phyloP scores from a whole-genome alignment of 768 basidiomycete genomes.

The Porphyrellus cyaneotinctus region DNA sequence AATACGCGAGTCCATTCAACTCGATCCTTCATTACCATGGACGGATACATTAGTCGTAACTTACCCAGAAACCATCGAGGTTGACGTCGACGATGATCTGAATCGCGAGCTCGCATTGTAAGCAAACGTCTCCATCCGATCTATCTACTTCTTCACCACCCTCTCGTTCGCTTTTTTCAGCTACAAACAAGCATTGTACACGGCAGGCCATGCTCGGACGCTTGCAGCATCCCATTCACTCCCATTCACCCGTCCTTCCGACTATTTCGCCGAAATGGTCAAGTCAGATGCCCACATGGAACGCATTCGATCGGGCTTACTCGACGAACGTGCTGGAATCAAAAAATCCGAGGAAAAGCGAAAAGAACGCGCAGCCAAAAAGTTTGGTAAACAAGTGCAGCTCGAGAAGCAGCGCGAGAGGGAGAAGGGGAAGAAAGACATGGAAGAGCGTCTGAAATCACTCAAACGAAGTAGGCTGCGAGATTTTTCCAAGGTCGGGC shows the following conservation, averaged over 20 bases:
- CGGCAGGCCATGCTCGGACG: slow-evolving; percentile 68
- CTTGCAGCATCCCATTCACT: slow-evolving; percentile 77
- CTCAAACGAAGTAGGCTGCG: slow-evolving; percentile 75
- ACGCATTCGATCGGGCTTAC: slow-evolving; percentile 81
- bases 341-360: slow-evolving; percentile 91
- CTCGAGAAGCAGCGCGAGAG: slow-evolving; percentile 90
- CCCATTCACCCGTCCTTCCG: slow-evolving; percentile 86
- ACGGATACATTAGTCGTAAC: slow-evolving; percentile 74
- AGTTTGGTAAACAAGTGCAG: slow-evolving; percentile 98
- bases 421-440: slow-evolving; percentile 84
- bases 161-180: slow-evolving; percentile 39
- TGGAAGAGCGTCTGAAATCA: slow-evolving; percentile 80
- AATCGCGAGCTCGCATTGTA: slow-evolving; percentile 96
- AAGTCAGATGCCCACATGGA: slow-evolving; percentile 98
- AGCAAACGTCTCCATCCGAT: slow-evolving; percentile 20
- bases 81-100: slow-evolving; percentile 83
- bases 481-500: not conserved
- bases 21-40: slow-evolving; percentile 75
- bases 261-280: slow-evolving; percentile 99
- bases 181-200: slow-evolving; percentile 91
- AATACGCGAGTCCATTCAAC: slow-evolving; percentile 71
- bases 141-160: not conserved
- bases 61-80: slow-evolving; percentile 69
- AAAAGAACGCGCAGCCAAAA: slow-evolving; percentile 91
- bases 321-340: slow-evolving; percentile 85